These are phyloP conservation scores for Phoma herbarum DNA, from an alignment of 2,329 filamentous ascomycete genomes.

Conservation along the genomic window DNA sequence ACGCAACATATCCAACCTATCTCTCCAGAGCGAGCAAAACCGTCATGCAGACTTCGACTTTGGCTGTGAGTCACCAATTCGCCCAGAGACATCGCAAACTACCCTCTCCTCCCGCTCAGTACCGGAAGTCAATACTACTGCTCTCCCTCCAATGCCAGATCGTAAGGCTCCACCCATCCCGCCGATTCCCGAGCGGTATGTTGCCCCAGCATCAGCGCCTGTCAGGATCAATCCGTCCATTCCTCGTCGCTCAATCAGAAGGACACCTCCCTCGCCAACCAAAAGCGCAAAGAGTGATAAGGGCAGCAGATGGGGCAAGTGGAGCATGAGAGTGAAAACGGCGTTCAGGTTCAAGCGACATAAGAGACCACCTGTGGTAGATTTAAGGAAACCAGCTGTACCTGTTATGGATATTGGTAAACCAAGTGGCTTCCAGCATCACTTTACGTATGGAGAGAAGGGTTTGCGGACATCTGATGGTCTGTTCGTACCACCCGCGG, in stretches of 20 bases:
- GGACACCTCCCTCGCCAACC: not conserved
- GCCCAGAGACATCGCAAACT: slow-evolving; percentile 1
- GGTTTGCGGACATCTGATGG: not conserved
- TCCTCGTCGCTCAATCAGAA: not conserved
- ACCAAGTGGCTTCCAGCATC: slow-evolving; percentile 2
- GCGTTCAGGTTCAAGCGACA: slow-evolving; percentile 4
- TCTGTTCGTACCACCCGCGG: not conserved
- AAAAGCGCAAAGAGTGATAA: not conserved
- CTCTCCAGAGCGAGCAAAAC: slow-evolving; percentile 4
- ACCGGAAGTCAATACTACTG: slow-evolving; percentile 5
- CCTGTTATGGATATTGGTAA: not conserved
- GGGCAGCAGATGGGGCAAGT: not conserved
- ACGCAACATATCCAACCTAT: slow-evolving; percentile 1
- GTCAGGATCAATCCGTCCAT: not conserved
- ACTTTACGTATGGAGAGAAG: not conserved
- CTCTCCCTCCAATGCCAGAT: not conserved
- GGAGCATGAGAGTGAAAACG: slow-evolving; percentile 8
- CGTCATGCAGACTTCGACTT: slow-evolving; percentile 1
- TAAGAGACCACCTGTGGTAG: not conserved
- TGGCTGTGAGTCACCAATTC: not conserved
- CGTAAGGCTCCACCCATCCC: not conserved
- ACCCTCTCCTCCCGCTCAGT: not conserved
- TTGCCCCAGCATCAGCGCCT: not conserved
- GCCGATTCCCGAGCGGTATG: not conserved
- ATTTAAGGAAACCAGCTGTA: not conserved